Percentiles rank a stretch among this genome's conserved stretches.
phyloP scores from a whole-genome alignment of 208 protist genomes.

The Wallacemonas sp. region DNA sequence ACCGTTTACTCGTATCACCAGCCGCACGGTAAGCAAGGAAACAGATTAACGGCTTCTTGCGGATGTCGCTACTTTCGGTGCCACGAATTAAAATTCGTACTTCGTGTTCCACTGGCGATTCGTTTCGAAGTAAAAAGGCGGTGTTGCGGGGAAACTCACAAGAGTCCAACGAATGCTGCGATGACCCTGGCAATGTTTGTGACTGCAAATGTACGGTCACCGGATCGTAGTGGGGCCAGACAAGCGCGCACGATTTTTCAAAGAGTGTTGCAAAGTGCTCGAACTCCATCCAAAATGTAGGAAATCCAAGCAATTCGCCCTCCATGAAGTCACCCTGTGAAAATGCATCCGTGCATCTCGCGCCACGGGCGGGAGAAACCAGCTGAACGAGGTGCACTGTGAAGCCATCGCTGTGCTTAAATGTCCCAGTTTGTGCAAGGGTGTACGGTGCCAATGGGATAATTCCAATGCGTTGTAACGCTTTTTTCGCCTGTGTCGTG shows the following conservation, averaged over 20 bases:
- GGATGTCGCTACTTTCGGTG: no score
- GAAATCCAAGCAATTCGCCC: constrained; percentile 29
- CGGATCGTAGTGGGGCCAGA: constrained; percentile 65
- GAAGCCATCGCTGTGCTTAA: constrained; percentile 20
- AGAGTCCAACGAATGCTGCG: constrained; percentile 8
- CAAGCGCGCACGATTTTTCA: constrained; percentile 37
- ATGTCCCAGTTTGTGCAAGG: constrained; percentile 24
- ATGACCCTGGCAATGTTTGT: constrained; percentile 22
- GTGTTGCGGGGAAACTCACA: constrained; percentile 60
- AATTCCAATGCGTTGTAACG: constrained; percentile 14
- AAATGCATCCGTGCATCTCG: constrained; percentile 19
- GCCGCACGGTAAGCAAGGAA: constrained; percentile 23
- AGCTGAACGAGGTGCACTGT: constrained; percentile 30
- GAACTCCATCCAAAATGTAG: constrained; percentile 56
- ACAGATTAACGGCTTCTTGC: constrained; percentile 17
- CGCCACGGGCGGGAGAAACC: constrained; percentile 19
- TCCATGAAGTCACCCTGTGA: constrained; percentile 16
- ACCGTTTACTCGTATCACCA: constrained; percentile 20
- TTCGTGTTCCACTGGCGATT: constrained; percentile 15
- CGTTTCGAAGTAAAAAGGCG: constrained; percentile 56
- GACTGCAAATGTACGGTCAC: constrained; percentile 33
- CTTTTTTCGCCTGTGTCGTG: constrained; percentile 23
- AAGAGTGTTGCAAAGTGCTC: constrained; percentile 59
- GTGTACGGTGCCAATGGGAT: constrained; percentile 32
- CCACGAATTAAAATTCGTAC: no score